Conservation (phyloP, 306 rosid genomes). For the Cucurbita argyrosperma region DNA sequence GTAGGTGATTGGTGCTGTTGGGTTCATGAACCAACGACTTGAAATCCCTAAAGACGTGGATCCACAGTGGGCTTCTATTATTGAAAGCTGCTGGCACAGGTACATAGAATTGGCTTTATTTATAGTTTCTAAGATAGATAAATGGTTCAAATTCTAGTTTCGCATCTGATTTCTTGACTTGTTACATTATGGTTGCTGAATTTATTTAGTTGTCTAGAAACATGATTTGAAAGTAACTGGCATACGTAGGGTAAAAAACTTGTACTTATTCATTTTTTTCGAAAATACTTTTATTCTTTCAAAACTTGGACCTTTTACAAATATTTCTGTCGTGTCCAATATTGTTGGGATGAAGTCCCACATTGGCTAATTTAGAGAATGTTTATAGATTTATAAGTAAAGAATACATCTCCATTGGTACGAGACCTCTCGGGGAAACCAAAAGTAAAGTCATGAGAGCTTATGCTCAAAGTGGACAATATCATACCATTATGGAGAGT, state of each 20-base stretch:
- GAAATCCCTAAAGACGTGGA: conserved; percentile 84
- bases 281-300: not conserved
- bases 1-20: conserved; percentile 98
- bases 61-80: conserved; percentile 71
- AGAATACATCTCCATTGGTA: too few relatives aligned
- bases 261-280: not conserved
- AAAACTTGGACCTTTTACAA: too few relatives aligned
- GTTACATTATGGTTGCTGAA: not conserved
- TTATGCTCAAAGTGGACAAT: too few relatives aligned
- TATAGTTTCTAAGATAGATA: not conserved
- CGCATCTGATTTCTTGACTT: too few relatives aligned
- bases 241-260: not conserved
- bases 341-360: too few relatives aligned
- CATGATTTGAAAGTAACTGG: not conserved
- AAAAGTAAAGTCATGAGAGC: too few relatives aligned
- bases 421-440: too few relatives aligned
- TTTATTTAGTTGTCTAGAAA: not conserved
- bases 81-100: conserved; percentile 96
- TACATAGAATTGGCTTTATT: not conserved
- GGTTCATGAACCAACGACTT: conserved; percentile 88
- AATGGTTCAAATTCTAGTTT: too few relatives aligned
- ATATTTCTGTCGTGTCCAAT: too few relatives aligned
- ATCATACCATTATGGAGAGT: too few relatives aligned
- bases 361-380: too few relatives aligned
- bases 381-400: too few relatives aligned